Evolutionary conservation across 805 yeast species (phyloP).

Genomic region (Kazachstania africana): DNA sequence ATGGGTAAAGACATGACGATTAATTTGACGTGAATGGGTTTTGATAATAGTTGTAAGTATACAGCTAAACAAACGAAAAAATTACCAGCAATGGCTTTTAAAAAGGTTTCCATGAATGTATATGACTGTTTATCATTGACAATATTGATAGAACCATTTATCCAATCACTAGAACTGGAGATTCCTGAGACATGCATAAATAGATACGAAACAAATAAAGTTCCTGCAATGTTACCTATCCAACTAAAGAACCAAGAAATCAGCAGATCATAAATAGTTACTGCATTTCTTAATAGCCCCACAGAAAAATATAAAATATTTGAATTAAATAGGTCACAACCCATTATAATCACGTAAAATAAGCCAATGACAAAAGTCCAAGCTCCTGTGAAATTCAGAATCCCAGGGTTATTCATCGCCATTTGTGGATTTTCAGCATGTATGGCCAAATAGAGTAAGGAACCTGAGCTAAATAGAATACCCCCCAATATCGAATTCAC

Average conservation of each 20-base stretch:
- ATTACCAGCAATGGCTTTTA: slow-evolving; percentile 69
- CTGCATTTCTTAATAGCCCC: slow-evolving; percentile 60
- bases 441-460: slow-evolving; percentile 51
- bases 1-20: slow-evolving; percentile 54
- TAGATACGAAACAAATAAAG: slow-evolving; percentile 53
- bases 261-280: slow-evolving; percentile 46
- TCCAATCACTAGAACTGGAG: slow-evolving; percentile 30
- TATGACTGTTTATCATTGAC: slow-evolving; percentile 33
- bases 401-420: slow-evolving; percentile 35
- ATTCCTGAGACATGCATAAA: slow-evolving; percentile 47
- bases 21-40: slow-evolving; percentile 67
- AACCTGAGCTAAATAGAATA: slow-evolving; percentile 55
- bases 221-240: slow-evolving; percentile 53
- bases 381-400: slow-evolving; percentile 47
- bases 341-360: slow-evolving; percentile 63
- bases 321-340: slow-evolving; percentile 67
- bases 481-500: slow-evolving; percentile 64
- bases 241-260: slow-evolving; percentile 60
- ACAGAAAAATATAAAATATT: slow-evolving; percentile 62
- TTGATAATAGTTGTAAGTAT: slow-evolving; percentile 65
- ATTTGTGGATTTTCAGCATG: slow-evolving; percentile 40
- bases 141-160: slow-evolving; percentile 37
- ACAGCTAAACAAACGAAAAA: slow-evolving; percentile 68
- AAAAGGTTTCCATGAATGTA: slow-evolving; percentile 48
- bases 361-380: slow-evolving; percentile 57